phyloP scores from a whole-genome alignment of 108 stramenopile genomes.

The Parietichytrium sp. region DNA sequence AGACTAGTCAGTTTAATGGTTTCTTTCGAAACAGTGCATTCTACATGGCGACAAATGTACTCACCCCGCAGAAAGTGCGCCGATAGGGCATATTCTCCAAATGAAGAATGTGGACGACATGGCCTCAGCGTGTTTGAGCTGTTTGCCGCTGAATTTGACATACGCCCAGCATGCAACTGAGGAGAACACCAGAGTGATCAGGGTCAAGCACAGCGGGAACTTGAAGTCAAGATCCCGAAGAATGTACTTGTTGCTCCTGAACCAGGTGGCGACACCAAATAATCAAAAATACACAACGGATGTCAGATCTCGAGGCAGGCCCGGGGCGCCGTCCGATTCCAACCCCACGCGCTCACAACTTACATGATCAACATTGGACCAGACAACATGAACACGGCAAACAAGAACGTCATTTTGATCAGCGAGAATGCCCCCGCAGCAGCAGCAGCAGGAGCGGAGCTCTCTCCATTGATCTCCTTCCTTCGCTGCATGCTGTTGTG shows the following conservation, averaged over 20 bases:
- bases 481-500: no score
- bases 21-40: no score
- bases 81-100: conserved; percentile 17
- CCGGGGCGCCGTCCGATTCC: no score
- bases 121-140: background rate
- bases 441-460: no score
- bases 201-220: background rate
- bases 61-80: background rate
- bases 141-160: background rate
- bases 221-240: background rate
- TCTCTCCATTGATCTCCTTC: no score
- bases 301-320: no score
- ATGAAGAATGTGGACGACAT: background rate
- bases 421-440: no score
- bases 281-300: no score
- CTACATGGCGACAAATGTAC: background rate
- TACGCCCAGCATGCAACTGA: background rate
- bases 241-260: conserved; percentile 35
- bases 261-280: no score
- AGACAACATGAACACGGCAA: background rate
- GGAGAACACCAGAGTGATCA: conserved; percentile 23
- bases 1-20: no score
- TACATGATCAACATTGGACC: conserved; percentile 31
- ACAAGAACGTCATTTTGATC: background rate
- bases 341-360: no score